Evolutionary conservation across 2,329 filamentous ascomycete species (phyloP).

Genomic region (Botryotinia narcissicola): DNA sequence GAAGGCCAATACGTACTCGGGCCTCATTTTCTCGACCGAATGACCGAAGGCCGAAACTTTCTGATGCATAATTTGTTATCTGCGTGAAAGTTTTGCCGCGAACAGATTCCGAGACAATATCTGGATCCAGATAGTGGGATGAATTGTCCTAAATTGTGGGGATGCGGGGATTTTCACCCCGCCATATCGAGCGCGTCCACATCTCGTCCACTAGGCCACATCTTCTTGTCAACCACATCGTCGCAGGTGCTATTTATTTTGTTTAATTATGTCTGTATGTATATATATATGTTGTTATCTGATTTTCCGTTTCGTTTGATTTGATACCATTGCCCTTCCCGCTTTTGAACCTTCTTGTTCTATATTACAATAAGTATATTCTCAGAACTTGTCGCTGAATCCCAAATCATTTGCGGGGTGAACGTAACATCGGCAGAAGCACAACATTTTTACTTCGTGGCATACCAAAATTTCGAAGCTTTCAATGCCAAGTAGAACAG

Average conservation of each 20-base stretch:
- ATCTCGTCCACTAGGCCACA: background rate
- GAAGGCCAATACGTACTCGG: background rate
- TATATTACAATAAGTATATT: background rate
- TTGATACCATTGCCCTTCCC: background rate
- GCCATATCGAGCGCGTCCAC: constrained; percentile 13
- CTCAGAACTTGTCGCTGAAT: background rate
- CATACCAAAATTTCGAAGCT: background rate
- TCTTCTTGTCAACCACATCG: background rate
- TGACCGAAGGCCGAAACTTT: background rate
- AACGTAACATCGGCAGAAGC: background rate
- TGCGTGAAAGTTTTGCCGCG: background rate
- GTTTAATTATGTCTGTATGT: background rate
- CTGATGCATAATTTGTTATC: background rate
- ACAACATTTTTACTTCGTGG: no score
- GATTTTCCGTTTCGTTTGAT: background rate
- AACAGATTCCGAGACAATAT: background rate
- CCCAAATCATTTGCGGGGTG: background rate
- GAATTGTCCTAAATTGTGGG: background rate
- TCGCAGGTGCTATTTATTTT: background rate
- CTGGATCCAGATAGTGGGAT: background rate
- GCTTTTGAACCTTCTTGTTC: background rate
- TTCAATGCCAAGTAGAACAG: background rate
- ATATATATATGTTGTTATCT: background rate
- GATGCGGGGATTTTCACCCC: constrained; percentile 2
- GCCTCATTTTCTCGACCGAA: background rate